Evolutionary conservation across 345 rosid species (phyloP).

Genomic region (Corymbia maculata): DNA sequence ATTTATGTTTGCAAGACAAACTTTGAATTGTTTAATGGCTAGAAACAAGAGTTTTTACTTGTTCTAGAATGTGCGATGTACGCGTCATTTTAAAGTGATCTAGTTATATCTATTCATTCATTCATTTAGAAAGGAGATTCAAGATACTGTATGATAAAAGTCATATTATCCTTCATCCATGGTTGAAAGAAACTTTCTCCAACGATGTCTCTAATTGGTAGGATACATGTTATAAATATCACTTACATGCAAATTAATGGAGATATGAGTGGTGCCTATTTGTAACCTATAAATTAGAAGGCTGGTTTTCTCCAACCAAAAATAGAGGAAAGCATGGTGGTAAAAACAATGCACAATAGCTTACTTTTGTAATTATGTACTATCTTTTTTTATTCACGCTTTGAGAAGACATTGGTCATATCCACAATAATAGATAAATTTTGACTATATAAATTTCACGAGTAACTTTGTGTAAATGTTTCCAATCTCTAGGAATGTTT

Average conservation of each 20-base stretch:
- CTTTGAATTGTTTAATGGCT: not conserved
- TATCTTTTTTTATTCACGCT: not conserved
- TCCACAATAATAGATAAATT: not conserved
- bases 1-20: not conserved
- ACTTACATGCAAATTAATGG: not conserved
- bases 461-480: not conserved
- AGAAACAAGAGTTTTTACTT: not conserved
- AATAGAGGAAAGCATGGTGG: not conserved
- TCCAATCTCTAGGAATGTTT: not conserved
- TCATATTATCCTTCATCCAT: not conserved
- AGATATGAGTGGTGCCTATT: not conserved
- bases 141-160: rapidly evolving
- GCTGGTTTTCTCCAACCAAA: not conserved
- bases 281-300: not conserved
- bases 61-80: not conserved
- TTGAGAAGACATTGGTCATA: not conserved
- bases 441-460: not conserved
- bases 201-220: not conserved
- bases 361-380: not conserved
- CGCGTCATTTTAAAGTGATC: not conserved
- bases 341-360: not conserved
- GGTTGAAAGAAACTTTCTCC: not conserved
- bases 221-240: not conserved
- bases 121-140: not conserved
- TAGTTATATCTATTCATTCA: not conserved